Base-by-base conservation (phyloP, 2,329 filamentous ascomycete species). In the Aspergillus sergii region DNA sequence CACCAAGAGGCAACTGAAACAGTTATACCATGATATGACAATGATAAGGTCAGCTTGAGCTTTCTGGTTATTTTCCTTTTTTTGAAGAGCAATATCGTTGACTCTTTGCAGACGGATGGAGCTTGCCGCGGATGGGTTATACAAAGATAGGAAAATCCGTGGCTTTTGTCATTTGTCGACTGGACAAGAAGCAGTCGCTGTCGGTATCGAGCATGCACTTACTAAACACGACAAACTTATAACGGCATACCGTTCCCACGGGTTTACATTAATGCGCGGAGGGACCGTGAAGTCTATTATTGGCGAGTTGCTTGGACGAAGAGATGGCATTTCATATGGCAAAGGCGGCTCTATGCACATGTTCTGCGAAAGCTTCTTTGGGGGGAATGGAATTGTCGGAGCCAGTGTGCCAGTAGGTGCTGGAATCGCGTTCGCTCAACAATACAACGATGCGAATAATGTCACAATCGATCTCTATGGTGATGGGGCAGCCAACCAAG, bases 291-390 rank as follows among this genome's bases (percentile, higher is more conserved):
- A 92, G 76, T 92, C 91, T 72, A 95, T 97, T 80, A 94, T 97
- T 71, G 94, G 93, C 71, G 94, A 97, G 84, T 87, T 97, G 68
- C 88, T 98, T 61, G 94, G 94, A 74, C 91, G 94, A 74, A 89
- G 93, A 79, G 92, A 94, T 79, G 94, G 94, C 81, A 97, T 98
- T 75, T 91, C 94, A 63, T 96, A 95, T 83, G 94, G 94, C 79
- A 97, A 97, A 87, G 94, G 94, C 78, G 94, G 94, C 66, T 97
- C 93, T 66, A 98, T 98, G 94, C 94, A 98, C 85, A 98, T 98
- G 94, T 98, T 97, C 83, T 84, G 92, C 72, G 93, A 93, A 80
- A 91, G 91, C 67, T 98, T 98, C 86, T 98, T 94, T 80, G 94
- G 94, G 72, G 94, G 94, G 71, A 98, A 98, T 83, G 94, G 94